A percentile compares a stretch with the other conserved stretches of the same genome.
These are phyloP conservation scores for Botrytis cinerea DNA, from an alignment of 2,329 filamentous ascomycete species.

Conservation along the genomic window DNA sequence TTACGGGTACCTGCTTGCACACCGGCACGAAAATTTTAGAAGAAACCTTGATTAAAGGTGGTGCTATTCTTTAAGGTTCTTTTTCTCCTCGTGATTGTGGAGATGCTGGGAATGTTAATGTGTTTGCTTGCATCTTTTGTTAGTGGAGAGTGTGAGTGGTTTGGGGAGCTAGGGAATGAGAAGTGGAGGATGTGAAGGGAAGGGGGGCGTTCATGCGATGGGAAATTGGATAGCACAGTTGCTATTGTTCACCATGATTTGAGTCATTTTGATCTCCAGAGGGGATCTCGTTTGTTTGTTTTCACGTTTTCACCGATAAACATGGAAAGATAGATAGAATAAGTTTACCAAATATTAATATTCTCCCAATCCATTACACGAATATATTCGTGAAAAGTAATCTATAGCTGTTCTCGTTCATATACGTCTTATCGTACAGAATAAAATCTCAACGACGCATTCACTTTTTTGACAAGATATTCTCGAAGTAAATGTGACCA, in stretches of 20 bases:
- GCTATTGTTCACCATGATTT: background rate
- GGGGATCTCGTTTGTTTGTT: background rate
- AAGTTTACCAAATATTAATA: slow-evolving; percentile 5
- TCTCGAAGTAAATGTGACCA: background rate
- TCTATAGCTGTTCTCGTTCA: slow-evolving; percentile 9
- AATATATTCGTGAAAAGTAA: background rate
- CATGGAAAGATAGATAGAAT: background rate
- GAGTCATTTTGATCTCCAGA: background rate
- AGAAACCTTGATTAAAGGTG: background rate
- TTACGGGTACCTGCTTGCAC: slow-evolving; percentile 1
- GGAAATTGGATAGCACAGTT: background rate
- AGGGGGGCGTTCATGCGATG: background rate
- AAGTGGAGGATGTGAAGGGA: background rate
- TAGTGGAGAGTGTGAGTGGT: background rate
- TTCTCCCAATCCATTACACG: slow-evolving; percentile 7
- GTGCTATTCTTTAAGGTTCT: background rate
- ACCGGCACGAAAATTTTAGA: background rate
- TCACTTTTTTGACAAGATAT: background rate
- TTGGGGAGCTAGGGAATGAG: background rate
- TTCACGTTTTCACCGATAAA: background rate
- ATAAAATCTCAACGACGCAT: background rate
- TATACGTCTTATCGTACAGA: background rate
- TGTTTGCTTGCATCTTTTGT: background rate
- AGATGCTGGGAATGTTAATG: background rate
- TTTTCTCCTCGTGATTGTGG: slow-evolving; percentile 9